Evolutionary conservation across 345 rosid genomes (phyloP), one percentile per base, ranked within the genome.

Genomic region (Aquilaria sinensis): DNA sequence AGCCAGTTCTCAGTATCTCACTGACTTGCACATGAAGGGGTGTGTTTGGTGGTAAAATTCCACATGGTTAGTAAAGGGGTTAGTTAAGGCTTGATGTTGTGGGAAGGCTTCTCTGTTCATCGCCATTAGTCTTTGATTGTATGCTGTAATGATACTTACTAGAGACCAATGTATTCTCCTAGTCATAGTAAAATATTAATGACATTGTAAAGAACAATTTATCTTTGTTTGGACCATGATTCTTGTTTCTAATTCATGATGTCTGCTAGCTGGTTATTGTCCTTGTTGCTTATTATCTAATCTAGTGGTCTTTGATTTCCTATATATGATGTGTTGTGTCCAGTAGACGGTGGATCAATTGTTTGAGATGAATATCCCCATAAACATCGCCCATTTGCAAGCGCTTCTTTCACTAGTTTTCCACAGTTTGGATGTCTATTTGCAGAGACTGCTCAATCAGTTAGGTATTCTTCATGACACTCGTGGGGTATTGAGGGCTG

Each of bases 341-440:
- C 59, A 78, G 86, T 96, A 94, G 99, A 88, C 97, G 11, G 92
- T 90, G 67, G 94, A 86, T 75, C 99, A 94, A 68, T 82, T 88
- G 50, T 90, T 90, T 78, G 90, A 84, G 72, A 77, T 92, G 79
- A 88, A 86, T 70, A 86, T 94, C 53, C 95, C 90, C 31, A 71
- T 94, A 87, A 88, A 94, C 74, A 72, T 88, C 43, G 88, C 86
- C 32, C 99, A 94, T 85, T 81, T 94, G 68, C 99, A 94, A 78
- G 97, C 97, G 58, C 88, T 94, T 51, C 88, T 94, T 62, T 94
- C 99, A 49, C 54, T 88, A 60, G 77, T 90, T 74, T 94, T 82
- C 66, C 99, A 90, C 71, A 79, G 90, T 78, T 75, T 94, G 86
- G 97, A 88, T 75, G 60, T 83, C 62, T 94, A 83, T 76, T 77